Evolutionary conservation across 2,329 filamentous ascomycete species (phyloP), one percentile per base, ranked within the genome.

Genomic region (Aschersonia sp.): DNA sequence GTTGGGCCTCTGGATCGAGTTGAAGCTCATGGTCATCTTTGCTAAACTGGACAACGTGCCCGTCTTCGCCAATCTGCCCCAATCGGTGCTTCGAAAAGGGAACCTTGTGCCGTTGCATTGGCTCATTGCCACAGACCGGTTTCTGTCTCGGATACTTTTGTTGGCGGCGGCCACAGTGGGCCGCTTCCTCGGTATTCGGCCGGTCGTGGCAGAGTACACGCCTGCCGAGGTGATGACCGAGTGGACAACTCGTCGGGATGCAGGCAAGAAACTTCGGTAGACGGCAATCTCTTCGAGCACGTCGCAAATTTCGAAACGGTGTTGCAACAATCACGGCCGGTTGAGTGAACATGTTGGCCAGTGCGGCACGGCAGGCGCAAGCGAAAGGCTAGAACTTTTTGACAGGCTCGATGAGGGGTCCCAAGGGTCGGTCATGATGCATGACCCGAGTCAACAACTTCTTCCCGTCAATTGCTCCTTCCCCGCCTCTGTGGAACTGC

Each of bases 21-120:
- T 62, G 8, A 58, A 58, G 4, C 50, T 63, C 0, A 61, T 57
- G 43, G 49, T 57, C 0, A 57, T 63, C 1, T 63, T 63, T 39
- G 44, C 47, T 0, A 10, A 40, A 1, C 48, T 63, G 10, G 61
- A 63, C 35, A 62, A 63, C 29, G 45, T 61, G 0, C 61, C 60
- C 0, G 61, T 61, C 0, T 52, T 62, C 14, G 1, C 59, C 0
- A 56, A 60, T 1, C 31, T 31, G 1, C 51, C 48, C 0, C 22
- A 14, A 0, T n/a, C 50, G 4, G 44, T 45, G 44, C 43, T 48
- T 11, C 46, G 49, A 41, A 48, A 30, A 39, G 32, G 10, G 31
- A 32, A 47, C 14, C 41, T 42, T 9, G 30, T 45, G 41, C 32
- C 47, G 12, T 32, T 43, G 30, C 45, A 45, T 30, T 37, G 11